These are phyloP conservation scores for Ambrosiella cleistominuta DNA, from an alignment of 2,329 filamentous ascomycete genomes.

Conservation along the genomic window DNA sequence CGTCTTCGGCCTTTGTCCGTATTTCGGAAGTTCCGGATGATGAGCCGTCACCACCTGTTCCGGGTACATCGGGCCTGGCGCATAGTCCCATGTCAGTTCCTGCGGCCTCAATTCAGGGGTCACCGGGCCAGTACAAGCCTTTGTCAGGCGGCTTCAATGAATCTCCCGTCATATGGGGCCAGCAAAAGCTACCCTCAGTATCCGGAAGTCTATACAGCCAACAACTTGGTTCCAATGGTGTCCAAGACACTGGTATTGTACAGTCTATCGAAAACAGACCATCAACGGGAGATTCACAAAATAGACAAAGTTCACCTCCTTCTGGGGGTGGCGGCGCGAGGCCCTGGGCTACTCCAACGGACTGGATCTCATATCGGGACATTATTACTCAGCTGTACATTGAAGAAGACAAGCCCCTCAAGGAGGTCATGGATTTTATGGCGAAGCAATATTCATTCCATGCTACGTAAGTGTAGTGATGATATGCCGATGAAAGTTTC, in stretches of 20 bases:
- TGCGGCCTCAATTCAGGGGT: slow-evolving; percentile 8
- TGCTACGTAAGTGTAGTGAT: slow-evolving; percentile 10
- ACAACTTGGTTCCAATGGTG: background rate
- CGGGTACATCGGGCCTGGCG: background rate
- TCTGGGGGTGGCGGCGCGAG: slow-evolving; percentile 1
- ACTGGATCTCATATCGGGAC: slow-evolving; percentile 10
- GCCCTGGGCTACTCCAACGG: slow-evolving; percentile 12
- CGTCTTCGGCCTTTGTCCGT: slow-evolving; percentile 8
- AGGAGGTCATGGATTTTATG: slow-evolving; percentile 13
- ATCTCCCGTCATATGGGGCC: slow-evolving; percentile 8
- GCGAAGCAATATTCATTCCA: slow-evolving; percentile 9
- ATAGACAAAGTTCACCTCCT: slow-evolving; percentile 2
- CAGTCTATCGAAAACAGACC: slow-evolving; percentile 10
- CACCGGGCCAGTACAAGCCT: slow-evolving; percentile 10
- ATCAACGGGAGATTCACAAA: slow-evolving; percentile 10
- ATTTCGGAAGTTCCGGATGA: slow-evolving; percentile 10
- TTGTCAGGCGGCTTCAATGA: slow-evolving; percentile 2
- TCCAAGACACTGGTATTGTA: background rate
- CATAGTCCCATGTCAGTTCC: slow-evolving; percentile 10
- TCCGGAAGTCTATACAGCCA: background rate
- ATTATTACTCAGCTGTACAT: slow-evolving; percentile 12
- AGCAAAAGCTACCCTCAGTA: slow-evolving; percentile 7
- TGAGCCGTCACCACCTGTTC: slow-evolving; percentile 2
- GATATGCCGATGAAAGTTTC: background rate
- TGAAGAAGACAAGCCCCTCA: slow-evolving; percentile 11